Evolutionary conservation across 164 flowering plant species (phyloP).

Genomic region (Buxus sempervirens): DNA sequence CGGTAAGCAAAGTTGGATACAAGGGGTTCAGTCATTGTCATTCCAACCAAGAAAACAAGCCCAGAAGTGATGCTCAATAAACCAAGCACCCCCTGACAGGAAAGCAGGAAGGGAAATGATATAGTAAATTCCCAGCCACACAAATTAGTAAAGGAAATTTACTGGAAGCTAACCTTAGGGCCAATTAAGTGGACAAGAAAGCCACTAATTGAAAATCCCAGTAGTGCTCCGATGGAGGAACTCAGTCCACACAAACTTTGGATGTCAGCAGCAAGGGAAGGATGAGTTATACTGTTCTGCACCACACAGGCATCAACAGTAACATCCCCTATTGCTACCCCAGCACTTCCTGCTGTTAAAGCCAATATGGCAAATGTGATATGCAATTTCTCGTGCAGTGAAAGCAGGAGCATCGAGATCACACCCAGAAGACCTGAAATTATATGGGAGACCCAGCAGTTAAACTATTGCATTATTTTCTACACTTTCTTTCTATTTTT

Average conservation of each 20-base stretch:
- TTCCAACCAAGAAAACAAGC: conserved; percentile 61
- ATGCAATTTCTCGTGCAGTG: conserved; percentile 60
- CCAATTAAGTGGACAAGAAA: conserved; percentile 80
- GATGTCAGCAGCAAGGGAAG: conserved; percentile 83
- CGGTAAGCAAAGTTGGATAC: conserved; percentile 48
- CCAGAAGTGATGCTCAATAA: conserved; percentile 65
- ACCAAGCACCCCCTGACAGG: conserved; percentile 77
- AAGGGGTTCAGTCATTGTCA: conserved; percentile 54
- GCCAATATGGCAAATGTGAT: conserved; percentile 57
- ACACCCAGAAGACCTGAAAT: conserved; percentile 70
- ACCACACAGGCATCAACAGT: conserved; percentile 97
- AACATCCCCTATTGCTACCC: conserved; percentile 94
- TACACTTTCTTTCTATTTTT: not conserved
- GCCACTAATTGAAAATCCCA: conserved; percentile 85
- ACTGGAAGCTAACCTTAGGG: conserved; percentile 55
- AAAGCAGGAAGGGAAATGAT: conserved; percentile 8
- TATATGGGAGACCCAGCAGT: conserved; percentile 2
- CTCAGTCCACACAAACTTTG: conserved; percentile 88
- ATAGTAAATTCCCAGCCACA: not conserved
- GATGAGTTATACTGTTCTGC: conserved; percentile 68
- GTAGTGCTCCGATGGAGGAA: conserved; percentile 66
- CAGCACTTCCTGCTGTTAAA: conserved; percentile 80
- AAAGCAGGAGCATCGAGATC: conserved; percentile 61
- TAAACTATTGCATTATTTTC: not conserved
- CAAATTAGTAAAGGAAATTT: not conserved